Evolutionary conservation across 306 rosid genomes (phyloP), one percentile per base, ranked within the genome.

Genomic region (Dalbergia cultrata): DNA sequence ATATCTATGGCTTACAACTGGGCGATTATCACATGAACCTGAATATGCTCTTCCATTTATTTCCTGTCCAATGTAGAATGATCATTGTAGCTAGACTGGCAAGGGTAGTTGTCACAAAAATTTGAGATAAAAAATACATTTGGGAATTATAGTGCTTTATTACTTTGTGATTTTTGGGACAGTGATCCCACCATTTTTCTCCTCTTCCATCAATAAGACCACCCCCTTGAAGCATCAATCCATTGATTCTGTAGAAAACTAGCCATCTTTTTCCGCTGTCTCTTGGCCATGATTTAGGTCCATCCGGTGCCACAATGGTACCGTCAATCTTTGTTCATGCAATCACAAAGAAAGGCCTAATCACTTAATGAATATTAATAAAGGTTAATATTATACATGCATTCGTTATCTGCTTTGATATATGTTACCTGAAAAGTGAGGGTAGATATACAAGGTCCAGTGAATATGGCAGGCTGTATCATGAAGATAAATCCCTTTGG

Each of bases 111-210:
- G 4, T 47, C 10, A 12, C 1, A 47, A 47, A 47, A 3, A 12
- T 0, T 3, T 3, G 0, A 47, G 10, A 47, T 13, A 0, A 47
- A 47, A 37, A 1, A 14, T 18, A 61, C 4, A 19, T 5, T 22
- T 22, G n/a, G 18, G 63, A 53, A 26, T 26, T 26, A 26, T 65
- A 60, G 5, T 1, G 50, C 57, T 22, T 1, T 1, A 26, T 26
- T 87, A 84, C 93, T 72, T 83, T 83, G 83, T 88, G 89, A 34
- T 90, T 87, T 65, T 88, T 88, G 16, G 39, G 37, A 9, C 89
- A 89, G 58, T 87, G 93, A 58, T 88, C 72, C 97, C 97, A 89
- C 93, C 97, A 91, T 72, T 88, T 85, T 83, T 88, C 81, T 72
- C 94, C 97, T 75, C 79, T 88, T 13, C 93, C 93, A 89, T 91